Base-by-base conservation (phyloP, 1,284 basidiomycete genomes). In the Anthracocystis setariae region DNA sequence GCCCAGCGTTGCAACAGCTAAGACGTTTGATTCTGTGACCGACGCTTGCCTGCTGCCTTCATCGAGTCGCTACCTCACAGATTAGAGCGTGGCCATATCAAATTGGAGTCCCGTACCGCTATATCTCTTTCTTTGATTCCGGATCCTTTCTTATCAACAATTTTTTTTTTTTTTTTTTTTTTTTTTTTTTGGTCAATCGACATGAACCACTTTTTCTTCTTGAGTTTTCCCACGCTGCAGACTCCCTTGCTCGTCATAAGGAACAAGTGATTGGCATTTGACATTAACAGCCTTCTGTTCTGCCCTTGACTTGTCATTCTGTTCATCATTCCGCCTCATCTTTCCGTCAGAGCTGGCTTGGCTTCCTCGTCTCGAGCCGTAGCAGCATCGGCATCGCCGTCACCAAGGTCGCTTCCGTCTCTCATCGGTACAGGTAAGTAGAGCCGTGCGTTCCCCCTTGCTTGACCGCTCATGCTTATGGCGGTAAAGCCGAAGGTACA, bases 311-410 rank as follows among this genome's bases (percentile, higher is more conserved):
- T 40, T 20, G 15, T 35, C 32, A 8, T 17, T 20, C 60, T 42
- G 64, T 57, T 53, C 57, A 66, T 47, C 57, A 66, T 66, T 51
- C 57, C 57, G 64, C 48, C 57, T 42, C 53, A 51, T 46, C 42
- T 49, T 12, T 27, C 45, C 8, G 24, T 66, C 39, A 29, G 53
- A 53, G 57, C 57, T 48, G 48, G 57, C 64, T 45, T 53, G 13
- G 57, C 57, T 46, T 52, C 49, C 57, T 66, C 64, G 38, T 66
- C 53, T 18, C 47, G 64, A 66, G 64, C 53, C 52, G 63, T 56
- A 51, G 25, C 55, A 54, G 48, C 52, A 59, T 40, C 57, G 47
- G 35, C 48, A 46, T 43, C 33, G 35, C 8, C 46, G 20, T 15
- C 24, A 8, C 15, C 21, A 42, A 37, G 23, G n/a, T n/a, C n/a